Base-by-base conservation (phyloP, 192 early-diverging fungal species). In the Podila epigama region DNA sequence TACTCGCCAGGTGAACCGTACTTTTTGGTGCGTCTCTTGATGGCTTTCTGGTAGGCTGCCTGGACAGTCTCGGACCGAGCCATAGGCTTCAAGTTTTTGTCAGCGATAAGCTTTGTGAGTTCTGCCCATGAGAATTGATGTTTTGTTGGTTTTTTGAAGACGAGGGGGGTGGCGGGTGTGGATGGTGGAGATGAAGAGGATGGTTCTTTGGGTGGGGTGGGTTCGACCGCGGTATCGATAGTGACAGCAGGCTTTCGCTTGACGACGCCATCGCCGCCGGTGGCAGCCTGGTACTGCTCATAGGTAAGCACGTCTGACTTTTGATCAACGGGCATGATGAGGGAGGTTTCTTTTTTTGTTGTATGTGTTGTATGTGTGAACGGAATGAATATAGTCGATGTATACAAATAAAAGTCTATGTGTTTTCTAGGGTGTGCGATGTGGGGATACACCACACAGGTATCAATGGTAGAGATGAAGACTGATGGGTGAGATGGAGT, bases 131-230 rank as follows among this genome's bases (percentile, higher is more conserved):
- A 22, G 51, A 77, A 77, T 33, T 68, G 59, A 27, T 68, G 73
- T 27, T 63, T 68, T 68, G 73, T 77, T n/a, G 73, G 65, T 29
- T 77, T 68, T 53, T 77, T 77, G 60, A 77, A 77, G 55, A 77
- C 73, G 32, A 77, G 73, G 37, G 73, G 66, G 29, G 44, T 68
- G 20, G 44, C 44, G 25, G 44, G 44, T 59, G 16, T 63, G 37
- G 60, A 11, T 8, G 73, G 36, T 4, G 64, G 56, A 9, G 75
- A n/a, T 2, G 67, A 51, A 37, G 28, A 42, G 57, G 54, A 25
- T 48, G 60, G 27, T n/a, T 5, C 25, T 28, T 44, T 15, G 11
- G 10, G 18, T 37, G 15, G 25, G n/a, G 25, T 10, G 18, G 33
- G 25, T 20, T 48, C 13, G 41, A 34, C 31, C n/a, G n/a, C n/a